These are phyloP conservation scores for Verticillium nubilum DNA, from an alignment of 2,329 filamentous ascomycete species.

Conservation along the genomic window DNA sequence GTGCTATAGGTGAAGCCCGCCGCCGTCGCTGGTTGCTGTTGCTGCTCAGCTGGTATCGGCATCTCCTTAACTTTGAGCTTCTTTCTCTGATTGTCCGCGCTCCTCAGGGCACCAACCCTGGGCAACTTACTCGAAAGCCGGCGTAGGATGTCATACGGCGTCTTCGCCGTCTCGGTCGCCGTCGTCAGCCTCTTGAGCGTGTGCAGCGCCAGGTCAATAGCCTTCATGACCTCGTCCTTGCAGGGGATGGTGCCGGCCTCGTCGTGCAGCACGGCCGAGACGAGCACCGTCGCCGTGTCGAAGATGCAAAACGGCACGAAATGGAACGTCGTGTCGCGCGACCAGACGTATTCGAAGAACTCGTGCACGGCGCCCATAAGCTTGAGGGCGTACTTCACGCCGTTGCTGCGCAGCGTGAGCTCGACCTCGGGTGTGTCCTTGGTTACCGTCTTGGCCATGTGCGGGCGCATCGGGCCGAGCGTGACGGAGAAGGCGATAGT, in stretches of 20 bases:
- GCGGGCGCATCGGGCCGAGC: neutral
- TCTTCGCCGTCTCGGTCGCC: slow-evolving; percentile 23
- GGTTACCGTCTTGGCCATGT: neutral
- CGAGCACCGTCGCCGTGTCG: slow-evolving; percentile 43
- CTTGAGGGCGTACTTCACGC: slow-evolving; percentile 37
- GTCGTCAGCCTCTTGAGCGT: slow-evolving; percentile 25
- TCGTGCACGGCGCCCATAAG: slow-evolving; percentile 32
- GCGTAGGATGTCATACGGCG: slow-evolving; percentile 24
- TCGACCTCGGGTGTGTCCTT: neutral
- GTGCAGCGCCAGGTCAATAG: slow-evolving; percentile 28
- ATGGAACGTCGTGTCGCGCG: slow-evolving; percentile 42
- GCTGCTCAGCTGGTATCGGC: neutral
- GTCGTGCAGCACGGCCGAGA: slow-evolving; percentile 47
- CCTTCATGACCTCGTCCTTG: slow-evolving; percentile 31
- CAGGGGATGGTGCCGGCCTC: slow-evolving; percentile 30
- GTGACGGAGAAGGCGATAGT: slow-evolving; percentile 13
- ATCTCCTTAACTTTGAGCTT: slow-evolving; percentile 1
- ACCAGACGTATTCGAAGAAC: slow-evolving; percentile 39
- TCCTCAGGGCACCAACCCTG: neutral
- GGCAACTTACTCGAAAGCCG: neutral
- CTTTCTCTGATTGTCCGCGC: slow-evolving; percentile 7
- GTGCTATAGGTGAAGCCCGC: slow-evolving; percentile 1
- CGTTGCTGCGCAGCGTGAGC: slow-evolving; percentile 12
- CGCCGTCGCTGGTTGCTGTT: neutral
- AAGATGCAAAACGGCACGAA: slow-evolving; percentile 45